Evolutionary conservation across 2,329 filamentous ascomycete genomes (phyloP), one percentile per base, ranked within the genome.

Genomic region (Rosellinia necatrix): DNA sequence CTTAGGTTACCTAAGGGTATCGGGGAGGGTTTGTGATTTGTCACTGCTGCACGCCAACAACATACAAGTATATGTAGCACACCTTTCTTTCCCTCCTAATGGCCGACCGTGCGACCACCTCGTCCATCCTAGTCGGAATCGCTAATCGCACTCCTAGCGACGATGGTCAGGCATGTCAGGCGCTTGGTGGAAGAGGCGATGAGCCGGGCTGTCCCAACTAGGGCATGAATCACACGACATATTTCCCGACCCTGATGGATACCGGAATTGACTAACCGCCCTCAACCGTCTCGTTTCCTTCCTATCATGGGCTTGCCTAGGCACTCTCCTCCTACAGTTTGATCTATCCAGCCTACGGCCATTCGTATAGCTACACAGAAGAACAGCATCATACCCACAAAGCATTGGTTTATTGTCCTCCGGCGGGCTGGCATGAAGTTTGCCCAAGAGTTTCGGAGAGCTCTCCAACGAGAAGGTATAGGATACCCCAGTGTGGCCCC

Each of bases 361-460:
- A n/a, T 41, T 25, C 3, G 15, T n/a, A 7, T 13, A 15, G 17
- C 17, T 15, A 21, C n/a, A 22, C 34, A 7, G 41, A 38, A 38
- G 19, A 21, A 6, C 13, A 21, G 13, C 38, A 17, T 13, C 30
- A 24, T 41, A 8, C 9, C 17, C 13, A 27, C 19, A 42, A n/a
- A 21, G 17, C 12, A 6, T 13, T n/a, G n/a, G n/a, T n/a, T n/a
- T n/a, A n/a, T n/a, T n/a, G n/a, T n/a, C n/a, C n/a, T n/a, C 13
- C 12, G 6, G 12, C 15, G 9, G 30, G 17, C 43, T 51, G 53
- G 50, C 48, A 96, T 96, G 91, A 96, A 96, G 79, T 96, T 96
- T 73, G 90, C 87, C 24, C 89, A 89, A 70, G 83, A 87, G 67
- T 94, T 91, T 71, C 85, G 87, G 69, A 82, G 87, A 65, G 81